phyloP scores from a whole-genome alignment of 2,329 filamentous ascomycete genomes.

The Nigrospora sphaerica region DNA sequence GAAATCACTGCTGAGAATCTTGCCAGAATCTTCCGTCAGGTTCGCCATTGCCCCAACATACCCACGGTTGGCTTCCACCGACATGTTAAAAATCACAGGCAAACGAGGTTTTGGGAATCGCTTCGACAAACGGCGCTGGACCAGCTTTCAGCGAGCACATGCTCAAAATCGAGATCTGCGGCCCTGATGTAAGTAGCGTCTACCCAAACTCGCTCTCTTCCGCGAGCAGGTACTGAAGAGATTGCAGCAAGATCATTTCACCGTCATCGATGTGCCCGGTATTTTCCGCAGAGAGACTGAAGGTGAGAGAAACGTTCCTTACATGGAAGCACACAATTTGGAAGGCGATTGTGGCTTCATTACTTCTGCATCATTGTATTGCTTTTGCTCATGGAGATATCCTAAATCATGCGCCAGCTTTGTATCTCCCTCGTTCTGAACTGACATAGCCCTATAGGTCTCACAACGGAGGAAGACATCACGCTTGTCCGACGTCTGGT shows the following conservation, averaged over 20 bases:
- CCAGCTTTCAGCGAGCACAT: constrained; percentile 39
- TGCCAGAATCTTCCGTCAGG: constrained; percentile 29
- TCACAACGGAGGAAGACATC: constrained; percentile 38
- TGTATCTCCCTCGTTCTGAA: too few relatives aligned
- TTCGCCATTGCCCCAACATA: constrained; percentile 9
- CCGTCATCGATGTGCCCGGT: constrained; percentile 47
- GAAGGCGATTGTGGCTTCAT: too few relatives aligned
- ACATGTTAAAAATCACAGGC: too few relatives aligned
- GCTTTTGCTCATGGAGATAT: too few relatives aligned
- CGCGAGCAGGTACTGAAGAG: background rate
- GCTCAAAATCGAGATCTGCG: constrained; percentile 35
- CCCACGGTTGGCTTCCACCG: too few relatives aligned
- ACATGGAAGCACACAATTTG: too few relatives aligned
- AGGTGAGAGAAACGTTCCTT: constrained; percentile 12
- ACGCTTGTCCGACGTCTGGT: constrained; percentile 39
- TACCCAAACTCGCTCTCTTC: background rate
- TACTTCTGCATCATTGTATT: too few relatives aligned
- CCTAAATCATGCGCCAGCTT: too few relatives aligned
- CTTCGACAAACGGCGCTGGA: constrained; percentile 3
- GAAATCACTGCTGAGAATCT: constrained; percentile 23
- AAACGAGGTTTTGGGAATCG: constrained; percentile 16
- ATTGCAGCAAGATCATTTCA: constrained; percentile 34
- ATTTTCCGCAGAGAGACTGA: constrained; percentile 36
- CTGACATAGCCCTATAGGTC: constrained; percentile 12
- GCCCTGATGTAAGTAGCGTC: constrained; percentile 26